A percentile compares a stretch with the other conserved stretches of the same genome.
phyloP scores from a whole-genome alignment of 345 rosid species.

The Triadica sebifera region DNA sequence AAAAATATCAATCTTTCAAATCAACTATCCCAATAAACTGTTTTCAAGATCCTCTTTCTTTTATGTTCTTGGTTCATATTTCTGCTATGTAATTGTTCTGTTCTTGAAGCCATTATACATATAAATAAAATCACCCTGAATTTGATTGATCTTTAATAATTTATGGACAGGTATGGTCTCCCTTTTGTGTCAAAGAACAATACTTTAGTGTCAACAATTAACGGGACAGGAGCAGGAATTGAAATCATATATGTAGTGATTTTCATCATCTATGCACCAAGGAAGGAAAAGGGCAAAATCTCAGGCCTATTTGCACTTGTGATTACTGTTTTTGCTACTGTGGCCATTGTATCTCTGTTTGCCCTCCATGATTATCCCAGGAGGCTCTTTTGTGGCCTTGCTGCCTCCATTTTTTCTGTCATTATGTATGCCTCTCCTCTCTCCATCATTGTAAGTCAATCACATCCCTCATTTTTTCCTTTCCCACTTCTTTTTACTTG shows the following conservation, averaged over 20 bases:
- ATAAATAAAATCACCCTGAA: too few species aligned
- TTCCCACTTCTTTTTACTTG: background rate
- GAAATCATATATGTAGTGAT: constrained; percentile 64
- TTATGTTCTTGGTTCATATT: background rate
- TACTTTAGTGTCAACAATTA: constrained; percentile 70
- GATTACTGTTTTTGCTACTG: constrained; percentile 49
- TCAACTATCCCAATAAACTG: too few species aligned
- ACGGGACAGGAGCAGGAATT: constrained; percentile 76
- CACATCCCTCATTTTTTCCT: background rate
- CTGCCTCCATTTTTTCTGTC: constrained; percentile 81
- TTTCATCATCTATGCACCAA: constrained; percentile 64
- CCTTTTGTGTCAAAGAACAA: constrained; percentile 87
- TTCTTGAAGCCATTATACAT: background rate
- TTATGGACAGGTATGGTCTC: constrained; percentile 69
- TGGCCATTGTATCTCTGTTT: constrained; percentile 62
- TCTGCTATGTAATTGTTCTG: background rate
- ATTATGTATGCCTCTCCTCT: constrained; percentile 98
- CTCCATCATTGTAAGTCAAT: constrained; percentile 72
- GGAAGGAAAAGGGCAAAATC: constrained; percentile 72
- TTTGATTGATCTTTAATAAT: too few species aligned
- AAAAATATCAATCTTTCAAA: background rate
- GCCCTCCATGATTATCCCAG: constrained; percentile 65
- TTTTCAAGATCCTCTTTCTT: background rate
- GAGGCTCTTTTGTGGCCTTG: constrained; percentile 78
- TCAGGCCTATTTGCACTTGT: constrained; percentile 53